Evolutionary conservation across 345 rosid genomes (phyloP).

Genomic region (Brassica rapa): DNA sequence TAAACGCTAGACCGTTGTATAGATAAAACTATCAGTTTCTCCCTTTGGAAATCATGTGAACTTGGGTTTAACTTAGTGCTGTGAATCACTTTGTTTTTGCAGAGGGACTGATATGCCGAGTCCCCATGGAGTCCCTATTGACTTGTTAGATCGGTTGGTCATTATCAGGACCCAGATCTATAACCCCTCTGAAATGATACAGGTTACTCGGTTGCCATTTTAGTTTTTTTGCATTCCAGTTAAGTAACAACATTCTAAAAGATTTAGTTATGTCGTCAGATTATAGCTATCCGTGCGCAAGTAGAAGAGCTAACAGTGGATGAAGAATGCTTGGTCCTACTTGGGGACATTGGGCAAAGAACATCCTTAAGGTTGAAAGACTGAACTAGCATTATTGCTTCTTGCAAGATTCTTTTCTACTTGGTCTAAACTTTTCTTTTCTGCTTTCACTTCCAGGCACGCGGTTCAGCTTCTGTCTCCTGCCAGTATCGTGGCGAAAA

Average conservation of each 20-base stretch:
- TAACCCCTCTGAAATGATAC: slow-evolving; percentile 95
- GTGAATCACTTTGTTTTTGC: slow-evolving; percentile 39
- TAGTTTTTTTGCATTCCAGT: not conserved
- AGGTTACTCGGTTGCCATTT: slow-evolving; percentile 48
- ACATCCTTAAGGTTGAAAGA: slow-evolving; percentile 85
- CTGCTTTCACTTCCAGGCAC: slow-evolving; percentile 57
- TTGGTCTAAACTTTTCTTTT: not conserved
- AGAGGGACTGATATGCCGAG: slow-evolving; percentile 98
- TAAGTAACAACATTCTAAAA: not conserved
- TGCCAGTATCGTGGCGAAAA: slow-evolving; percentile 83
- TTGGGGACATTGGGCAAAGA: slow-evolving; percentile 83
- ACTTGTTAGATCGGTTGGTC: slow-evolving; percentile 85
- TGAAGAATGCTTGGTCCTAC: slow-evolving; percentile 82
- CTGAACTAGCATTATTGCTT: slow-evolving; percentile 7
- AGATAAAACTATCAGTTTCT: not conserved
- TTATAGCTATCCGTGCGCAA: slow-evolving; percentile 93
- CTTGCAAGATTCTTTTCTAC: not conserved
- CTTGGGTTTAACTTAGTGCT: not conserved
- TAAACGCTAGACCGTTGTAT: not conserved
- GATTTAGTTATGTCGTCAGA: slow-evolving; percentile 49
- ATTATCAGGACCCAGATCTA: slow-evolving; percentile 82
- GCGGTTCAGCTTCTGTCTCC: slow-evolving; percentile 95
- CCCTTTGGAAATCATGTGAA: not conserved
- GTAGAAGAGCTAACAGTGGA: slow-evolving; percentile 86
- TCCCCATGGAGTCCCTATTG: slow-evolving; percentile 97